These are phyloP conservation scores for Amanita rimosa DNA, from an alignment of 768 basidiomycete genomes.

Conservation along the genomic window DNA sequence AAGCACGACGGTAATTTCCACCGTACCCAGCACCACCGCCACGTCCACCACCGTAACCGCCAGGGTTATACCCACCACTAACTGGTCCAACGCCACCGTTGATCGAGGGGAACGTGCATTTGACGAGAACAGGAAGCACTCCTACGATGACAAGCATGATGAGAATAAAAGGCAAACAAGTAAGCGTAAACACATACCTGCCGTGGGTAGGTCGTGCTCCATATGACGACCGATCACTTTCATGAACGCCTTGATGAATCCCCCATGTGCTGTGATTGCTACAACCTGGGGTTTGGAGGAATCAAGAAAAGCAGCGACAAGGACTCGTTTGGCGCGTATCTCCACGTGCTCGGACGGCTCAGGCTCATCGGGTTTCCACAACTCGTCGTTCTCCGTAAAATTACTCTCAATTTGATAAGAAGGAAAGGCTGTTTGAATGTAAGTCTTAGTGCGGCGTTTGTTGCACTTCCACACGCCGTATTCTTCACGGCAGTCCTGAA, in stretches of 20 bases:
- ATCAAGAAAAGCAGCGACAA: slow-evolving; percentile 44
- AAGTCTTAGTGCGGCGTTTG: slow-evolving; percentile 37
- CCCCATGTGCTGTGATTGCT: slow-evolving; percentile 57
- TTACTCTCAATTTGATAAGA: slow-evolving; percentile 41
- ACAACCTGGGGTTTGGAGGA: slow-evolving; percentile 35
- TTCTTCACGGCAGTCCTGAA: slow-evolving; percentile 55
- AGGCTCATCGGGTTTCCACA: slow-evolving; percentile 44
- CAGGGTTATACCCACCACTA: no score
- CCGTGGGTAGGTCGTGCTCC: slow-evolving; percentile 40
- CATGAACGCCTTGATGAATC: slow-evolving; percentile 48
- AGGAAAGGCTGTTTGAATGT: slow-evolving; percentile 39
- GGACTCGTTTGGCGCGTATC: slow-evolving; percentile 33
- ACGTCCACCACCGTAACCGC: no score
- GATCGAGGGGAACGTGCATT: no score
- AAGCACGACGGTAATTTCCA: no score
- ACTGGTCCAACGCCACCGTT: no score
- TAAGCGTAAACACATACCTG: slow-evolving; percentile 32
- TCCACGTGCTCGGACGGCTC: slow-evolving; percentile 40
- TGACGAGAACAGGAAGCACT: slow-evolving; percentile 16
- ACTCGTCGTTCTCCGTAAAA: slow-evolving; percentile 52
- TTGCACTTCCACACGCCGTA: slow-evolving; percentile 66
- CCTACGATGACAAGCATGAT: slow-evolving; percentile 7
- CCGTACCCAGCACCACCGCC: no score
- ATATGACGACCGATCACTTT: slow-evolving; percentile 28
- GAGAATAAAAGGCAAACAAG: neutral